A percentile compares a stretch with the other conserved stretches of the same genome.
phyloP scores from a whole-genome alignment of 2,329 filamentous ascomycete species.

The Colletotrichum cuscutae region DNA sequence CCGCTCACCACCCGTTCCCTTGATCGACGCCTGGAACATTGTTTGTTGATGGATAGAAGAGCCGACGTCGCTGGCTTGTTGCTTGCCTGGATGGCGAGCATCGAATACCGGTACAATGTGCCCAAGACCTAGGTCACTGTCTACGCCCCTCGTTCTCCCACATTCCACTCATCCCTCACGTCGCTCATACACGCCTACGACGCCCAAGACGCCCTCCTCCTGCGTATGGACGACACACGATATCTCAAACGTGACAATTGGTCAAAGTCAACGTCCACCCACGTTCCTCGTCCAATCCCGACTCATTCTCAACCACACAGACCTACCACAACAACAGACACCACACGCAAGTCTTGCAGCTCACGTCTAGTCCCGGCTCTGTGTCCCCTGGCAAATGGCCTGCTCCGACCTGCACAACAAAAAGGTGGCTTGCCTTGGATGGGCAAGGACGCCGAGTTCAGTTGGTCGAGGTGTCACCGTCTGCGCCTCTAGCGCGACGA shows the following conservation, averaged over 20 bases:
- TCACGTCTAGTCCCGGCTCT: constrained; percentile 2
- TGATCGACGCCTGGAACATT: constrained; percentile 7
- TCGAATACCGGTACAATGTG: too few relatives aligned
- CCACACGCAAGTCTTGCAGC: neutral
- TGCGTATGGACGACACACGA: neutral
- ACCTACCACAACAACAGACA: neutral
- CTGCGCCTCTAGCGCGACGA: neutral
- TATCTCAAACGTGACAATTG: neutral
- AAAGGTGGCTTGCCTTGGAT: constrained; percentile 16
- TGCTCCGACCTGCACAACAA: neutral
- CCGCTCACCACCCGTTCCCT: constrained; percentile 11
- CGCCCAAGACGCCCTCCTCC: neutral
- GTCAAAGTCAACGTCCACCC: neutral
- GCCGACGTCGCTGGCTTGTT: too few relatives aligned
- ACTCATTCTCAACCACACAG: constrained; percentile 14
- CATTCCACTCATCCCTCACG: constrained; percentile 28
- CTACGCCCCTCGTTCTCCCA: neutral
- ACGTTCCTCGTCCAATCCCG: constrained; percentile 11
- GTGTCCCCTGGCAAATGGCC: neutral
- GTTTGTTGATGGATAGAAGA: neutral
- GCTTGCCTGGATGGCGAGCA: neutral
- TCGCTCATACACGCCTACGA: constrained; percentile 9
- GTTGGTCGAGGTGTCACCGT: constrained; percentile 23
- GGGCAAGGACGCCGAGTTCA: constrained; percentile 18
- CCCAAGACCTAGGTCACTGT: too few relatives aligned